Conservation (phyloP, 352 stramenopile species). For the Globisporangium abappressorium region DNA sequence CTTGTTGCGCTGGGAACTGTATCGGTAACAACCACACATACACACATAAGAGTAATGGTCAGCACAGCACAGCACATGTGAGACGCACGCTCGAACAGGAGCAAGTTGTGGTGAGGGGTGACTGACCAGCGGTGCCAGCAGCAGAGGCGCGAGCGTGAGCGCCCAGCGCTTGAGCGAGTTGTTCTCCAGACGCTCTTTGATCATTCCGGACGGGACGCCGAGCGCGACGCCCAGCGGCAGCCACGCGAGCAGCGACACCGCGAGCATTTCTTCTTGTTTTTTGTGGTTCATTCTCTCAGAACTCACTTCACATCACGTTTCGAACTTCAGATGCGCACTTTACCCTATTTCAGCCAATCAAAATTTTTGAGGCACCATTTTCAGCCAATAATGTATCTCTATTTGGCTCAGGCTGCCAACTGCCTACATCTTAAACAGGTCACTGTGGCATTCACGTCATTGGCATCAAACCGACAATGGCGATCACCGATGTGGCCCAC, state of each 20-base stretch:
- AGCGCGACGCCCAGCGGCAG: constrained; percentile 37
- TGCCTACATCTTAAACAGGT: not conserved
- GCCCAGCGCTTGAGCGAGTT: constrained; percentile 43
- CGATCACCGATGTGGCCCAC: constrained; percentile 35
- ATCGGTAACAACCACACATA: not conserved
- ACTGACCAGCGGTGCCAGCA: constrained; percentile 40
- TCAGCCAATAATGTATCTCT: constrained; percentile 1
- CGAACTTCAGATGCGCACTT: not conserved
- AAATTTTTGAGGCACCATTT: not conserved
- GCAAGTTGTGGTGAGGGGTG: not conserved
- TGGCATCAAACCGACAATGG: not conserved
- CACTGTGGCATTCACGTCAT: constrained; percentile 6
- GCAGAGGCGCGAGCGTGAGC: constrained; percentile 36
- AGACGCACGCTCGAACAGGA: not conserved
- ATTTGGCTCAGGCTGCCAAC: not conserved
- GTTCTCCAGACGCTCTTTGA: constrained; percentile 50
- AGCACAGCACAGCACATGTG: not conserved
- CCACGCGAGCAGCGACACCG: constrained; percentile 30
- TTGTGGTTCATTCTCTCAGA: not conserved
- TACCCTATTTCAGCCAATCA: constrained; percentile 19
- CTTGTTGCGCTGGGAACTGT: constrained; percentile 39
- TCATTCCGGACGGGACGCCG: constrained; percentile 40
- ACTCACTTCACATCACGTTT: not conserved
- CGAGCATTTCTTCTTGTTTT: constrained; percentile 8
- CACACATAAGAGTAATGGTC: not conserved